These are phyloP conservation scores for Dactylellina drechsleri DNA, from an alignment of 2,329 filamentous ascomycete species.

Conservation along the genomic window DNA sequence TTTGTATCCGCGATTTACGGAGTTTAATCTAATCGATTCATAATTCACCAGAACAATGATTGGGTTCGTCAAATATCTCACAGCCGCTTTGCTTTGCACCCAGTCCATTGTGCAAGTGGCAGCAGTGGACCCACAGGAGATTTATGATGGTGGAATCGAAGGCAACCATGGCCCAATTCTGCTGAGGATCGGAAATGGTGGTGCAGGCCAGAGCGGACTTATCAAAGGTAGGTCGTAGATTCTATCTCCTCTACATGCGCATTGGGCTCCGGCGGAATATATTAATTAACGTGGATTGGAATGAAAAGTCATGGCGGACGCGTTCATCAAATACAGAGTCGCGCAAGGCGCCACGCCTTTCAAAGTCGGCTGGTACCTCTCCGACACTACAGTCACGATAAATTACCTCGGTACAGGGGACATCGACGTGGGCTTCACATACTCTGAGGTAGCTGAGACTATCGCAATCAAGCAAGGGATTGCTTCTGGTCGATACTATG, in stretches of 20 bases:
- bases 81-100: slow-evolving; percentile 13
- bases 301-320: slow-evolving; percentile 60
- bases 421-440: slow-evolving; percentile 65
- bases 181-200: slow-evolving; percentile 61
- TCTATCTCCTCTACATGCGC: no score
- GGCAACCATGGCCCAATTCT: slow-evolving; percentile 39
- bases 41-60: slow-evolving; percentile 38
- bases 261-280: no score
- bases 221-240: slow-evolving; percentile 59
- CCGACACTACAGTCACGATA: slow-evolving; percentile 65
- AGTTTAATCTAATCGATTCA: neutral
- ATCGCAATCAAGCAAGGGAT: slow-evolving; percentile 63
- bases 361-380: slow-evolving; percentile 64
- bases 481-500: slow-evolving; percentile 62
- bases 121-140: slow-evolving; percentile 56
- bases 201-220: slow-evolving; percentile 62
- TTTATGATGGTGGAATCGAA: slow-evolving; percentile 56
- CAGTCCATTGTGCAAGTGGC: slow-evolving; percentile 14
- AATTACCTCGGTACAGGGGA: slow-evolving; percentile 62
- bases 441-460: slow-evolving; percentile 63
- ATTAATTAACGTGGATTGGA: no score
- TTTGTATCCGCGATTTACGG: no score
- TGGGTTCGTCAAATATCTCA: slow-evolving; percentile 37
- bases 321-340: slow-evolving; percentile 61
- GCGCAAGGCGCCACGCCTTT: slow-evolving; percentile 60